phyloP scores from a whole-genome alignment of 1,284 basidiomycete species.

The Sporisorium graminicola region DNA sequence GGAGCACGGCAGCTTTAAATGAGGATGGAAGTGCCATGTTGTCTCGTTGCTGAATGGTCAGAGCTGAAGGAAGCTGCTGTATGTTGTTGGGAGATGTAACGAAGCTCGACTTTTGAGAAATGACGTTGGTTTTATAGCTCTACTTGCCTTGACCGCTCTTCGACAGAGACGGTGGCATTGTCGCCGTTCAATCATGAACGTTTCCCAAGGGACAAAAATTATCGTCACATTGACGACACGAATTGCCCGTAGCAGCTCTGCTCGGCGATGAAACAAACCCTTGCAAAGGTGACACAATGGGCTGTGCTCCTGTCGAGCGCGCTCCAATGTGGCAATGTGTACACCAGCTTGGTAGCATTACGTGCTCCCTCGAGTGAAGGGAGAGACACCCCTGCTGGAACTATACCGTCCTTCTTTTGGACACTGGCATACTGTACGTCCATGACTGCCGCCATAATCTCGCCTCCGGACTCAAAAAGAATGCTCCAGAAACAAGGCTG shows the following conservation, averaged over 20 bases:
- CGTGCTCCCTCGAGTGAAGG: background rate
- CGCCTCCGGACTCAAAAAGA: background rate
- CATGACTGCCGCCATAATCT: too few species aligned
- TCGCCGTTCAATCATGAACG: background rate
- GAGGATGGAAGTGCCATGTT: constrained; percentile 39
- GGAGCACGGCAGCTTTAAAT: constrained; percentile 41
- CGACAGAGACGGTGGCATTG: background rate
- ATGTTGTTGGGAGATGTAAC: background rate
- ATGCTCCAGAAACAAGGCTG: background rate
- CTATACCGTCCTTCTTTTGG: background rate
- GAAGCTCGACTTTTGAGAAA: background rate
- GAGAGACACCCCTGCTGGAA: background rate
- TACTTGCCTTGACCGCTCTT: background rate
- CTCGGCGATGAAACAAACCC: background rate
- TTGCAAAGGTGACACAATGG: background rate
- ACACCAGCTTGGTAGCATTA: too few species aligned
- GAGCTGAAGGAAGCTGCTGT: background rate
- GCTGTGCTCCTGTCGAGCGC: constrained; percentile 14
- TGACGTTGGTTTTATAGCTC: background rate
- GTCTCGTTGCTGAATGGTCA: background rate
- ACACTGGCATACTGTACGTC: background rate
- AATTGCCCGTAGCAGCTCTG: constrained; percentile 1
- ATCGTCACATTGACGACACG: background rate
- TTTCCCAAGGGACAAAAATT: background rate
- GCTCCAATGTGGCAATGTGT: too few species aligned